Conservation (phyloP, 148 eudicot genomes). For the Suaeda aralocaspica region DNA sequence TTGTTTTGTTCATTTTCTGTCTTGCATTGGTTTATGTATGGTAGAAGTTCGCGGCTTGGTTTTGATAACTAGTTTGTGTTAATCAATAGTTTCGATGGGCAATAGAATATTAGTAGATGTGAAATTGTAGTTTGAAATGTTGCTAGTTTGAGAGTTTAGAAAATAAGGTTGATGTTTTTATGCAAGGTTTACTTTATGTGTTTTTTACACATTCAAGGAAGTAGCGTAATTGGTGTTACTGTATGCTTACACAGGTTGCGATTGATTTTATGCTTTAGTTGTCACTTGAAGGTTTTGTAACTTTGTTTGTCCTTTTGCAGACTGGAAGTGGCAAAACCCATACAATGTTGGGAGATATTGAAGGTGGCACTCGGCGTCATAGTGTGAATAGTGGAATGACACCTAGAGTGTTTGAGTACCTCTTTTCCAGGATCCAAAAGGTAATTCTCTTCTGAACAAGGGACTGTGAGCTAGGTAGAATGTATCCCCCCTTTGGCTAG, state of each 20-base stretch:
- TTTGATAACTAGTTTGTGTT: background rate
- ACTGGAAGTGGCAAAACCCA: constrained; percentile 99
- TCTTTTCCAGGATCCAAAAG: constrained; percentile 92
- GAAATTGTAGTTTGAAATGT: background rate
- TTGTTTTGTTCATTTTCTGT: background rate
- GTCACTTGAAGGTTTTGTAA: background rate
- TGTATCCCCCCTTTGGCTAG: too few relatives aligned
- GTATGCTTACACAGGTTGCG: background rate
- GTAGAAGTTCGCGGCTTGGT: background rate
- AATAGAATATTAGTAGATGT: background rate
- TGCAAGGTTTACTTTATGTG: background rate
- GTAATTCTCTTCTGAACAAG: constrained; percentile 32
- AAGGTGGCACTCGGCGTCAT: constrained; percentile 89
- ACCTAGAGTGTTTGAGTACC: constrained; percentile 88
- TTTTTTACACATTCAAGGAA: background rate
- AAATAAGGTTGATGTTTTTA: too few relatives aligned
- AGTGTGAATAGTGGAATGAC: constrained; percentile 99
- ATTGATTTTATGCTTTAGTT: too few relatives aligned
- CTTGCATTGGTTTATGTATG: background rate
- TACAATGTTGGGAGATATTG: constrained; percentile 95
- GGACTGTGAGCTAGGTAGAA: background rate
- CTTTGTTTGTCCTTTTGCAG: constrained; percentile 27
- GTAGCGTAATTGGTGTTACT: background rate
- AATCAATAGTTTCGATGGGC: background rate
- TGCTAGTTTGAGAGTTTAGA: background rate